Evolutionary conservation across 2,329 filamentous ascomycete species (phyloP), one percentile per base, ranked within the genome.

Genomic region (Trichoderma sp.): DNA sequence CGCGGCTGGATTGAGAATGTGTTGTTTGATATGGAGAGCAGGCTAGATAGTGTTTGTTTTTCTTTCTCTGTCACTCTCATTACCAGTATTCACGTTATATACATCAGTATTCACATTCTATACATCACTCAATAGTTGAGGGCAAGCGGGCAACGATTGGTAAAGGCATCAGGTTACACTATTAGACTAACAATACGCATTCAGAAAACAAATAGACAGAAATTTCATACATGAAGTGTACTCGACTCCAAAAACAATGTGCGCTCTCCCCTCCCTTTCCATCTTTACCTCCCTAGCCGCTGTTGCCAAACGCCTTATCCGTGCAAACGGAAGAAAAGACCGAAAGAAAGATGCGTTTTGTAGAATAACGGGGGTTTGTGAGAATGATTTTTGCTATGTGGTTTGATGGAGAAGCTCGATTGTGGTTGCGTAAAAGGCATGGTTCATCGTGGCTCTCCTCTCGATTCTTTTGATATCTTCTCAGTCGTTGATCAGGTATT

Each of bases 231-330:
- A 52, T 44, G 19, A n/a, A 52, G n/a, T 34, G 30, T 34, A 45
- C 3, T 21, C 48, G 43, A 62, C 21, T 43, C 48, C 58, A 39
- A 45, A 50, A 50, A 54, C 48, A 39, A 45, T 30, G 47, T 54
- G 34, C 34, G 34, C 34, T 39, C 34, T 39, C 34, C 30, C 34
- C 12, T 14, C 34, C 34, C 12, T 5, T 39, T 14, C 34, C 34
- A 39, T 39, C 12, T 45, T 44, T 39, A 44, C 34, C 59, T 19
- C 7, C 39, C 44, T 3, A 34, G 28, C 58, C 58, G 34, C 59
- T 39, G 34, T 39, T 50, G 39, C 59, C 59, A 39, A 62, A 62
- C 59, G 59, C 47, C 59, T 54, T 54, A 21, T 45, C 48, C 39
- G 14, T 61, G 12, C 17, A 43, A 60, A 19, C 4, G 52, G 34